phyloP scores from a whole-genome alignment of 2,329 filamentous ascomycete genomes.

The Pseudocercospora vitis region DNA sequence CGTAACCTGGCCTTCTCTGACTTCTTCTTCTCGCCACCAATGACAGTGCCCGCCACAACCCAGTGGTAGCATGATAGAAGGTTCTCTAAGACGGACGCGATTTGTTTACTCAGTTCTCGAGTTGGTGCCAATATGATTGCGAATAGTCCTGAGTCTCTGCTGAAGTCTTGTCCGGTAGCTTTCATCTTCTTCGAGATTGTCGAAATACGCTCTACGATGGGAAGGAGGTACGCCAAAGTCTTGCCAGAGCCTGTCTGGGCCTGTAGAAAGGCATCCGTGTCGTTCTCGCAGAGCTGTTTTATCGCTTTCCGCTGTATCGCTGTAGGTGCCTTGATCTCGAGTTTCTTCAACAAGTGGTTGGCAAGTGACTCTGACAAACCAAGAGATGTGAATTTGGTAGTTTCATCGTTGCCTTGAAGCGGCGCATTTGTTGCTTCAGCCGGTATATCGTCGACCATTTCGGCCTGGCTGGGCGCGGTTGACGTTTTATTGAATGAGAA shows the following conservation, averaged over 20 bases:
- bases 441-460: constrained; percentile 46
- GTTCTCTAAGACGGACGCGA: constrained; percentile 79
- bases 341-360: constrained; percentile 77
- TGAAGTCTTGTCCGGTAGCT: constrained; percentile 54
- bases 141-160: constrained; percentile 85
- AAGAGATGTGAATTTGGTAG: constrained; percentile 81
- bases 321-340: constrained; percentile 86
- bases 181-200: constrained; percentile 61
- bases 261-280: constrained; percentile 91
- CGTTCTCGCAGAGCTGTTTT: constrained; percentile 72
- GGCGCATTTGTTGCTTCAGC: constrained; percentile 87
- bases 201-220: constrained; percentile 85
- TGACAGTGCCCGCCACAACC: constrained; percentile 86
- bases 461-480: constrained; percentile 42
- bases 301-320: constrained; percentile 92
- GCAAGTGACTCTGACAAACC: constrained; percentile 80
- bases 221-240: constrained; percentile 91
- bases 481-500: constrained; percentile 86
- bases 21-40: constrained; percentile 70
- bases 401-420: constrained; percentile 68
- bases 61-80: constrained; percentile 87
- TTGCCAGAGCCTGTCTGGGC: constrained; percentile 97
- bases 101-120: constrained; percentile 91
- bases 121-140: constrained; percentile 93
- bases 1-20: constrained; percentile 89